Percentiles rank a stretch among this genome's conserved stretches.
phyloP scores from a whole-genome alignment of 768 basidiomycete genomes.

The Tylopilus felleus region DNA sequence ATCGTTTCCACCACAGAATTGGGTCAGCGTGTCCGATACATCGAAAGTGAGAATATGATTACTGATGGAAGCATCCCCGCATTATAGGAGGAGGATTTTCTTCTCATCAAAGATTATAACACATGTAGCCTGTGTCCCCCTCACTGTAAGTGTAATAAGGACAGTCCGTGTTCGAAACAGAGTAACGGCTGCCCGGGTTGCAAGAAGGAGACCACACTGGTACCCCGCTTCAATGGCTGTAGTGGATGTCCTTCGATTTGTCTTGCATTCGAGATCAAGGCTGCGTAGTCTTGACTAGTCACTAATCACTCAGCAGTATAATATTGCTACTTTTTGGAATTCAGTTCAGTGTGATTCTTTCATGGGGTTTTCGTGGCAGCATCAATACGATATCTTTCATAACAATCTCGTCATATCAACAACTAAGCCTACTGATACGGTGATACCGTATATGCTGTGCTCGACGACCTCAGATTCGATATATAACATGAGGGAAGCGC shows the following conservation, averaged over 20 bases:
- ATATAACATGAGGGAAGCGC: too few relatives aligned
- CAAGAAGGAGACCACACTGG: background rate
- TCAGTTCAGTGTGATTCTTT: too few relatives aligned
- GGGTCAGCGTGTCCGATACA: background rate
- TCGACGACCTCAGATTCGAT: too few relatives aligned
- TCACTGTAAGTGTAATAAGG: background rate
- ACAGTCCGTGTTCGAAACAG: background rate
- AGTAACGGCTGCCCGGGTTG: background rate
- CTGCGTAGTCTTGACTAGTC: background rate
- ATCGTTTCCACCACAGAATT: background rate
- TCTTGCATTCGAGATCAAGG: background rate
- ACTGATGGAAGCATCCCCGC: background rate
- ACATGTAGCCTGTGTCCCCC: background rate
- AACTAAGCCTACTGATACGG: too few relatives aligned
- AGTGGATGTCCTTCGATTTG: conserved; percentile 11
- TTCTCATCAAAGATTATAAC: background rate
- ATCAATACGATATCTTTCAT: too few relatives aligned
- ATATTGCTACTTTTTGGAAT: background rate
- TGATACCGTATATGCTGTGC: too few relatives aligned
- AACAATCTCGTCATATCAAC: too few relatives aligned
- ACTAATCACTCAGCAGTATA: background rate
- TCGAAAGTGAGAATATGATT: background rate
- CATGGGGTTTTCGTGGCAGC: too few relatives aligned
- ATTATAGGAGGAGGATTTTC: background rate
- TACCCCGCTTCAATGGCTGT: background rate